Percentiles rank a stretch among this genome's conserved stretches.
phyloP scores from a whole-genome alignment of 108 stramenopile genomes.

The Epithemia pelagica region DNA sequence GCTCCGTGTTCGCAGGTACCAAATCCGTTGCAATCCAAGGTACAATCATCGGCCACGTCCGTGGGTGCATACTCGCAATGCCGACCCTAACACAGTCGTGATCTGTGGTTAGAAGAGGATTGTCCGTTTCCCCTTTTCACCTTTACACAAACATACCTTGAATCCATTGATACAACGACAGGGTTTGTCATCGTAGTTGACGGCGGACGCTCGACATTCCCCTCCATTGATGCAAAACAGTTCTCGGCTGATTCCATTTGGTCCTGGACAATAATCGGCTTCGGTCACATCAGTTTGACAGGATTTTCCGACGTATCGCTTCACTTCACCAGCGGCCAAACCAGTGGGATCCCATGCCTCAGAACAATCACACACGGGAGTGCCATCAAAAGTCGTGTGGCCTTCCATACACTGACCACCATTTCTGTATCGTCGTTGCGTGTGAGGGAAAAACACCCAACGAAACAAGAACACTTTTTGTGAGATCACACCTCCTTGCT shows the following conservation, averaged over 20 bases:
- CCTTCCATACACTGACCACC: not conserved
- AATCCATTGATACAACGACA: not conserved
- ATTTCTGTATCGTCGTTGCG: not conserved
- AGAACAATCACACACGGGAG: not conserved
- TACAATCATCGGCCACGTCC: not conserved
- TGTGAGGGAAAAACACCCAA: not conserved
- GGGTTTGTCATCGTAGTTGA: not conserved
- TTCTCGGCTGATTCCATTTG: not conserved
- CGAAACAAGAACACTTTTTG: too few relatives aligned
- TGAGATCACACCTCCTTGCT: too few relatives aligned
- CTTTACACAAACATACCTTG: too few relatives aligned
- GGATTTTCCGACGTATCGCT: not conserved
- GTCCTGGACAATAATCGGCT: not conserved
- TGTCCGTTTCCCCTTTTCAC: too few relatives aligned
- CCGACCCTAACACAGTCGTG: too few relatives aligned
- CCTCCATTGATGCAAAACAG: not conserved
- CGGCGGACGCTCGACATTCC: not conserved
- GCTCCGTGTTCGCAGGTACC: not conserved
- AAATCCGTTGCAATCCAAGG: not conserved
- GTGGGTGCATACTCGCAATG: not conserved
- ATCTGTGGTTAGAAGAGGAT: too few relatives aligned
- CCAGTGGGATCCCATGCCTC: not conserved
- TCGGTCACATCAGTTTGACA: not conserved
- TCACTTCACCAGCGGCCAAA: not conserved
- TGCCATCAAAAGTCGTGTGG: not conserved